Percentiles rank a stretch among this genome's conserved stretches.
phyloP scores from a whole-genome alignment of 2,329 filamentous ascomycete species.

The Diaporthe helianthi region DNA sequence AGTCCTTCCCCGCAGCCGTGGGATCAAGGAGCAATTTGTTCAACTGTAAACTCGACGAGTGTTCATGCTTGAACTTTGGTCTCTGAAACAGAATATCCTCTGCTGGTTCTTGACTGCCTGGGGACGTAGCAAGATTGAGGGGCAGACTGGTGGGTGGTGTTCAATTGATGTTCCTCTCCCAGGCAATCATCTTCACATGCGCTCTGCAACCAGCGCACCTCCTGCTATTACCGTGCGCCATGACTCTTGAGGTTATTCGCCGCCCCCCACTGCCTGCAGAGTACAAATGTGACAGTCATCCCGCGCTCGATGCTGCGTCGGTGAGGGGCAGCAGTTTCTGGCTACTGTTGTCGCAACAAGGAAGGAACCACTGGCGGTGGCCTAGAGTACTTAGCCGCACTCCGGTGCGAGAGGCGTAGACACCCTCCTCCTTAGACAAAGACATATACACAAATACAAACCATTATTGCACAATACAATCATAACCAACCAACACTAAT shows the following conservation, averaged over 20 bases:
- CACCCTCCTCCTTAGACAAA: too few species aligned
- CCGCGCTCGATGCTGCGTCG: background rate
- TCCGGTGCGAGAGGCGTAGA: too few species aligned
- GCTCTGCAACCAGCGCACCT: background rate
- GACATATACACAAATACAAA: too few species aligned
- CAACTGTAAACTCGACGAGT: background rate
- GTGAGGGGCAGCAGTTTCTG: constrained; percentile 10
- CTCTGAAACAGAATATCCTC: background rate
- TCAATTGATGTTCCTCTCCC: too few species aligned
- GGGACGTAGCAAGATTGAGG: background rate
- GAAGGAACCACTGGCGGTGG: too few species aligned
- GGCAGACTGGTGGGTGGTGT: background rate
- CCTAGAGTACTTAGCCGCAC: too few species aligned
- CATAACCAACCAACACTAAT: too few species aligned
- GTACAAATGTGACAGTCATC: constrained; percentile 1
- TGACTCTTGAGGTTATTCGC: background rate
- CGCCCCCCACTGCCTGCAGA: background rate
- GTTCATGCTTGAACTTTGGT: too few species aligned
- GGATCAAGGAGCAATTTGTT: background rate
- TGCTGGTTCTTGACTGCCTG: too few species aligned
- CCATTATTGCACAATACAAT: too few species aligned
- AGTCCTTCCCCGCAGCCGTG: constrained; percentile 14
- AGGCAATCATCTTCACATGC: background rate
- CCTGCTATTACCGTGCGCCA: background rate
- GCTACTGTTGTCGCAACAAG: too few species aligned